Evolutionary conservation across 2,329 filamentous ascomycete species (phyloP), one percentile per base, ranked within the genome.

Genomic region (Pseudogymnoascus sp.): DNA sequence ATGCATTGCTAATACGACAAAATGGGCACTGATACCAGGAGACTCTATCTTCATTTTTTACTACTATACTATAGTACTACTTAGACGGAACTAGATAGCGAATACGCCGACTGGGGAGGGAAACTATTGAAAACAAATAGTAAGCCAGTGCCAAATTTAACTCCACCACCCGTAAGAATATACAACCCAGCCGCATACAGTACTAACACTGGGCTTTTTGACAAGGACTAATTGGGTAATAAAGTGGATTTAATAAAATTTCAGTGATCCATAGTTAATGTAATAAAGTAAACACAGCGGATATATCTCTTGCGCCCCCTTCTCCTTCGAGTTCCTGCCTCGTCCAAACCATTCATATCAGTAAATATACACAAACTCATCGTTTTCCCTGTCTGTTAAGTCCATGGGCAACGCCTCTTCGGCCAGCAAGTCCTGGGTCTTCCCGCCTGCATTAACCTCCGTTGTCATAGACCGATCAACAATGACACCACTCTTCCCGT

Each of bases 281-380:
- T 12, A 55, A 35, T 55, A 55, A 35, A 35, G 49, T 35, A 55
- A 55, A 55, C 35, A 35, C 28, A 33, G 16, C n/a, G 16, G 28
- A 55, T 55, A 55, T 55, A 33, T 55, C 16, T 14, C n/a, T 14
- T 9, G 28, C 16, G 28, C 49, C 9, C n/a, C 49, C 9, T 6
- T 19, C n/a, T 35, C n/a, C 14, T 33, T 8, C 49, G 49, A 55
- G 28, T 55, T 55, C 49, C 49, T 33, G 28, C 49, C 49, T 35
- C 49, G 49, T 14, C 23, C 28, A 33, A 33, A 16, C 4, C 28
- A 14, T 33, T 55, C 28, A n/a, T 12, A 23, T 64, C 39, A 84
- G 67, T 85, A 85, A 55, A 85, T 79, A 72, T 84, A 87, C 14
- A 87, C 79, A 73, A 89, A 89, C 68, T 89, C 85, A 63, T 89